phyloP scores from a whole-genome alignment of 2,329 filamentous ascomycete genomes.

The Claviceps sp. region DNA sequence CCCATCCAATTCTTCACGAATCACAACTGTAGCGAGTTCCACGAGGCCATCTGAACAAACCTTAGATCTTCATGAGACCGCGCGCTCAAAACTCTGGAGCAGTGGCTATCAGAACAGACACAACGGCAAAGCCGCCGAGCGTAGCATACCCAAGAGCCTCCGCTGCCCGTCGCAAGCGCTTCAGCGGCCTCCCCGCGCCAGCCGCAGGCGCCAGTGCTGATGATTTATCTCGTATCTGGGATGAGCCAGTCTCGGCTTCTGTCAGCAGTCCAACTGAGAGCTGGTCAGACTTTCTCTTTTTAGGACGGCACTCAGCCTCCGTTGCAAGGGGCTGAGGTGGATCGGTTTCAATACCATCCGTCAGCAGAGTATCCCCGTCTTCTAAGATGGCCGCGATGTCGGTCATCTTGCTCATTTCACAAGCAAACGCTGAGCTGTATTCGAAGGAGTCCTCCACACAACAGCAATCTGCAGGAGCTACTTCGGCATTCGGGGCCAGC shows the following conservation, averaged over 20 bases:
- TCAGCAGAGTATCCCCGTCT: neutral
- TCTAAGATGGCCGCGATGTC: neutral
- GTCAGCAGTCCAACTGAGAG: neutral
- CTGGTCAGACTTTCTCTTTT: slow-evolving; percentile 5
- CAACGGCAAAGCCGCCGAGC: slow-evolving; percentile 24
- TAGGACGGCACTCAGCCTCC: neutral
- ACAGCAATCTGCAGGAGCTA: neutral
- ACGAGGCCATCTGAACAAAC: neutral
- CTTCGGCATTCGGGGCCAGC: slow-evolving; percentile 10
- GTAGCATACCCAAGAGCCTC: slow-evolving; percentile 23
- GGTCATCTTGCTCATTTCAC: slow-evolving; percentile 15
- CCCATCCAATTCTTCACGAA: neutral
- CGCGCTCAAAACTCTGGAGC: slow-evolving; percentile 17
- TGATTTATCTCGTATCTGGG: neutral
- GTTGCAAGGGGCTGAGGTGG: neutral
- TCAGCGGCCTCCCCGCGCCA: slow-evolving; percentile 10
- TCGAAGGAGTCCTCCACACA: slow-evolving; percentile 8
- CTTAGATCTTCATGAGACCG: neutral
- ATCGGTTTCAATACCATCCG: neutral
- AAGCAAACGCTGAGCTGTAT: slow-evolving; percentile 19
- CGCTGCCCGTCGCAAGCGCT: slow-evolving; percentile 21
- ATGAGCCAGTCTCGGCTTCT: slow-evolving; percentile 3
- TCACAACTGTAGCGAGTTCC: neutral
- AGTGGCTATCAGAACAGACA: slow-evolving; percentile 26
- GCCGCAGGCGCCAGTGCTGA: neutral